These are phyloP conservation scores for Cryphonectria carpinicola DNA, from an alignment of 2,329 filamentous ascomycete species.

Conservation along the genomic window DNA sequence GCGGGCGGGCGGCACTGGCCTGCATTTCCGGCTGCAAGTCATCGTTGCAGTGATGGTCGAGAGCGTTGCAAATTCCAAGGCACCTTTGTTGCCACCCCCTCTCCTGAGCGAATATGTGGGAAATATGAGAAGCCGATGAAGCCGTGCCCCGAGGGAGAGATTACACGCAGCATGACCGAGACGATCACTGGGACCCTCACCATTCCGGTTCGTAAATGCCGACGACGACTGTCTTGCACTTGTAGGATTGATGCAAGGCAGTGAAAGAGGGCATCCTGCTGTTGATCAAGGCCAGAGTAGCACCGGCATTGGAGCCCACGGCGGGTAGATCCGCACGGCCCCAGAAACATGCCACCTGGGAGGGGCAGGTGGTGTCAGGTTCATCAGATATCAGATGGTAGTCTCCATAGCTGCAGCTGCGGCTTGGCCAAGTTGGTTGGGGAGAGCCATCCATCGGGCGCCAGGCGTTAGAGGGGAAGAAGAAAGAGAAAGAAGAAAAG, in stretches of 20 bases:
- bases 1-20: background rate
- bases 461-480: background rate
- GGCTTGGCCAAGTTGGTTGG: background rate
- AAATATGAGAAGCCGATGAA: background rate
- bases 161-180: background rate
- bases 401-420: conserved; percentile 17
- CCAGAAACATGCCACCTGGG: conserved; percentile 24
- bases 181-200: background rate
- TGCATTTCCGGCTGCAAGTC: conserved; percentile 13
- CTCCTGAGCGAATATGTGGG: background rate
- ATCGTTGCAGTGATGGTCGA: background rate
- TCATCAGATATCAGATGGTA: conserved; percentile 23
- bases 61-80: background rate
- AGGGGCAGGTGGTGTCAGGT: conserved; percentile 27
- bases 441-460: background rate
- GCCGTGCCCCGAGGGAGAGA: background rate
- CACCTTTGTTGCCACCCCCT: background rate
- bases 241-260: conserved; percentile 3
- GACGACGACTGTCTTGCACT: background rate
- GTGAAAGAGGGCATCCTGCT: conserved; percentile 3
- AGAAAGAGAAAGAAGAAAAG: background rate
- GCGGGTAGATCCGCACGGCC: conserved; percentile 28
- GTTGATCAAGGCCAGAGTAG: conserved; percentile 16
- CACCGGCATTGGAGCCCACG: conserved; percentile 9
- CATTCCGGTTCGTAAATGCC: too few relatives aligned